Conservation (phyloP, 2,329 filamentous ascomycete genomes). For the Neurospora crassa region DNA sequence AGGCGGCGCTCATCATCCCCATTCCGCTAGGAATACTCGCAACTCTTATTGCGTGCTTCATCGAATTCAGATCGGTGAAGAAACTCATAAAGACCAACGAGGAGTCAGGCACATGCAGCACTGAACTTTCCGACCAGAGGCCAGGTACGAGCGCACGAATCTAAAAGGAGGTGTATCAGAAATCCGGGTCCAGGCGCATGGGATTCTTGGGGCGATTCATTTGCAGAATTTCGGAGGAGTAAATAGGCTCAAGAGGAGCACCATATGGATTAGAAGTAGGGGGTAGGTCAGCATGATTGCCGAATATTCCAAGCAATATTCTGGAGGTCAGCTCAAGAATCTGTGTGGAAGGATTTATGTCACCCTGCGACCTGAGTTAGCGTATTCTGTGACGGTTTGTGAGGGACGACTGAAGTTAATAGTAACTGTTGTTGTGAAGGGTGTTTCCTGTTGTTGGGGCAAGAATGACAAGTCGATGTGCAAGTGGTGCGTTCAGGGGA, state of each 20-base stretch:
- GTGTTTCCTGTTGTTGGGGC: not conserved
- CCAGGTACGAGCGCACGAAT: not conserved
- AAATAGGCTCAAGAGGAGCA: not conserved
- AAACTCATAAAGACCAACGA: not conserved
- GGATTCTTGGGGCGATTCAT: not conserved
- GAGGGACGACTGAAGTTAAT: not conserved
- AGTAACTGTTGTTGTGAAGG: not conserved
- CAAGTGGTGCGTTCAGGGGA: not conserved
- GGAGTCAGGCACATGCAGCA: not conserved
- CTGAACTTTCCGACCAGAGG: not conserved
- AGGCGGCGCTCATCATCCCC: constrained; percentile 9
- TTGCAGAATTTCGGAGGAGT: not conserved
- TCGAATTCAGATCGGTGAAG: constrained; percentile 16
- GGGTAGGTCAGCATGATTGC: not conserved
- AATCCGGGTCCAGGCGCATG: not conserved
- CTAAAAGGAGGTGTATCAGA: too few relatives aligned
- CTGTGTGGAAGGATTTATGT: not conserved
- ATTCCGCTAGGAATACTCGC: constrained; percentile 14
- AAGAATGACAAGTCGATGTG: not conserved
- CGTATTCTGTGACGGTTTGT: not conserved
- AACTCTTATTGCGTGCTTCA: constrained; percentile 12
- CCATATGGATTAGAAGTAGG: not conserved
- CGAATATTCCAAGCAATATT: not conserved
- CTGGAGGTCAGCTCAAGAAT: not conserved
- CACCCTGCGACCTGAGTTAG: not conserved